Base-by-base conservation (phyloP, 345 rosid genomes). In the Pelargonium nanum region DNA sequence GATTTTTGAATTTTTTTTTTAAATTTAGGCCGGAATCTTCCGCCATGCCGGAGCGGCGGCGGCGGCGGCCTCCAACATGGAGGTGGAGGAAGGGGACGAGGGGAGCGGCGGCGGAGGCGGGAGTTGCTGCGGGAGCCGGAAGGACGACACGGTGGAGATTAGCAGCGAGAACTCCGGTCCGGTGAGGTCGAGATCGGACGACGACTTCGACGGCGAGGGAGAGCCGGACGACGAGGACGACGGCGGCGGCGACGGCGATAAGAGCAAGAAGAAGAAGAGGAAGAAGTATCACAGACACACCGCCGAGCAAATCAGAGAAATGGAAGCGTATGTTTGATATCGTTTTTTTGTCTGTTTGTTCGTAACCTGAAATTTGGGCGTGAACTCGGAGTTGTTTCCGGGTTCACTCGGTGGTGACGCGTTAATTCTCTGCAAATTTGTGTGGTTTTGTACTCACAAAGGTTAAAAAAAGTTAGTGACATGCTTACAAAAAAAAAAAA, bases 241-340 rank as follows among this genome's bases (percentile, higher is more conserved):
- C 0, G 80, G 62, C 7, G 83, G 64, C 1, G 90, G 75, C 0
- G 80, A 60, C 7, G 83, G 64, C 1, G 75, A 86, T 61, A 72
- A 64, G 57, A 40, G 12, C 48, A 87, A 84, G 70, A 93, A 85
- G 84, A 93, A 82, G 78, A 93, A 87, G 83, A 78, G 97, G 66
- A 93, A 93, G 83, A 93, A 86, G 77, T 93, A 93, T 48, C 97
- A 93, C 62, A 86, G 99, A 45, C 99, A 93, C 64, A 93, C 96
- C 12, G 79, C 95, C n/a, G 95, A 86, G 19, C 99, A 93, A 72
- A 93, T 93, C 67, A 73, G 85, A 72, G 97, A 89, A 73, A 93
- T 93, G 99, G 99, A 90, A 83, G 80, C 90, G 99, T 93, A 78
- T 7, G 94, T 78, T 1, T 40, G 5, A 22, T 4, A 8, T 40